Evolutionary conservation across 805 yeast species (phyloP), one percentile per base, ranked within the genome.

Genomic region (Kluyveromyces nonfermentans): DNA sequence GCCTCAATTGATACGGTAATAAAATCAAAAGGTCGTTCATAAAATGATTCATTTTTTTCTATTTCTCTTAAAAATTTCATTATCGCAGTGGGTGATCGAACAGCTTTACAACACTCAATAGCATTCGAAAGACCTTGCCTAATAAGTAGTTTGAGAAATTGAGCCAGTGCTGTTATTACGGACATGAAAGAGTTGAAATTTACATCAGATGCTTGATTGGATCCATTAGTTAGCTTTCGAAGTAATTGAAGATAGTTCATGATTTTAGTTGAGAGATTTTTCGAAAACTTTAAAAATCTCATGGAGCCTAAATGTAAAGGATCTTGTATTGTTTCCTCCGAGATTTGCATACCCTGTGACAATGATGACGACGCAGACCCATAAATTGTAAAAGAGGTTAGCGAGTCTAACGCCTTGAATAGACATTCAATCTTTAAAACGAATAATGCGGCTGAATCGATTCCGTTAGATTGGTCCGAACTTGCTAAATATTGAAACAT

Each of bases 81-180:
- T 30, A 85, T 67, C 1, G 87, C 84, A 33, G 64, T 68, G 0
- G 82, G 74, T 7, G 83, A 73, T 28, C 75, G 77, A 7, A 74
- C 68, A 3, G 71, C 54, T 51, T 74, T 76, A 60, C 85, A 84
- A 44, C 74, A 69, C 44, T 75, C 80, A n/a, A 93, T 68, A 0
- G 96, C 85, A 51, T 80, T 78, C 46, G 78, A 75, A 35, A 93
- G 72, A 0, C 96, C 93, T 55, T 78, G 78, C 49, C 97, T 71
- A 4, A 90, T 83, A 18, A 93, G 68, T 6, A 90, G 70, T 61
- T 93, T 93, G 54, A 93, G 70, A 62, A 88, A 90, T 60, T 93
- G 97, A 0, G 98, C 97, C 53, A 90, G 69, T 0, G 94, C 88
- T 1, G 96, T 86, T 5, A 89, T 89, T 9, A 89, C 78, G 0